phyloP scores from a whole-genome alignment of 768 basidiomycete genomes.

The Fistulinella prunicolor region DNA sequence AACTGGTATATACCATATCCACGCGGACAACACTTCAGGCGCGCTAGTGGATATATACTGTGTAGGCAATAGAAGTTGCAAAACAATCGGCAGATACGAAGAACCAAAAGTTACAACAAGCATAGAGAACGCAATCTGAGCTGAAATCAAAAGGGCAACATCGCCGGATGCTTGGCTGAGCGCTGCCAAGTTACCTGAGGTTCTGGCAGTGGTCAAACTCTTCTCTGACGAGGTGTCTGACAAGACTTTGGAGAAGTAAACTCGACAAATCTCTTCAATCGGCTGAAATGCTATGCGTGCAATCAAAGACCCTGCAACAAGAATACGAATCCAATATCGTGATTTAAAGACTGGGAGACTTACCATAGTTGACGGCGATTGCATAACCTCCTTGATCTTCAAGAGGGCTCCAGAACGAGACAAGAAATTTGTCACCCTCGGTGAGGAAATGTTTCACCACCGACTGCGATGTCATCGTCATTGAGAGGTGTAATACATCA shows the following conservation, averaged over 20 bases:
- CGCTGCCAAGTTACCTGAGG: not conserved
- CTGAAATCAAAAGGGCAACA: constrained; percentile 58
- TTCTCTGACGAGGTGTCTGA: constrained; percentile 26
- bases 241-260: constrained; percentile 78
- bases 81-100: constrained; percentile 66
- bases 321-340: not conserved
- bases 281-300: constrained; percentile 95
- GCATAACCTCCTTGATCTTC: constrained; percentile 94
- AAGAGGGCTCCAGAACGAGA: constrained; percentile 80
- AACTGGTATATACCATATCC: constrained; percentile 87
- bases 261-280: constrained; percentile 86
- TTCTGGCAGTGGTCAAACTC: not conserved
- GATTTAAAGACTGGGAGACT: constrained; percentile 16
- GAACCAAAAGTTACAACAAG: constrained; percentile 74
- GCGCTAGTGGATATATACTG: constrained; percentile 77
- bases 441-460: constrained; percentile 93
- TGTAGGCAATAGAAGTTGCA: constrained; percentile 67
- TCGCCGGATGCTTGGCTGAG: constrained; percentile 47
- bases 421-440: constrained; percentile 89
- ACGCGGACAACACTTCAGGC: constrained; percentile 69
- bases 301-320: constrained; percentile 73
- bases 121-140: constrained; percentile 64
- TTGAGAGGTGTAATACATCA: constrained; percentile 56
- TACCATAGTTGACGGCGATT: constrained; percentile 93
- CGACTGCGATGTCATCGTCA: constrained; percentile 86